Conservation (phyloP, 768 basidiomycete species). For the Boletus sensibilis region DNA sequence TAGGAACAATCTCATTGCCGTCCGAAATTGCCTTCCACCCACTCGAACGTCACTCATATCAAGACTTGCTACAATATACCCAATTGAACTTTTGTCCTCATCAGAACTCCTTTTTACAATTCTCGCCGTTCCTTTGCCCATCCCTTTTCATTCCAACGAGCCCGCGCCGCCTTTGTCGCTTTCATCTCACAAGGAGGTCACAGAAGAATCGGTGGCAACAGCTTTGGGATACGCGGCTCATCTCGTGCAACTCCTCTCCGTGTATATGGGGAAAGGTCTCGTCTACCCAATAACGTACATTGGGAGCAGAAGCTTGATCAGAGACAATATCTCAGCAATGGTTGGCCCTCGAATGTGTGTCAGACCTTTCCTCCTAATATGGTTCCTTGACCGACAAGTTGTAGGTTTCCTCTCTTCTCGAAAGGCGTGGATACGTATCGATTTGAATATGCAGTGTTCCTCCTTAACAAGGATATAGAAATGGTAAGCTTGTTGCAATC, state of each 20-base stretch:
- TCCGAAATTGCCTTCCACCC: constrained; percentile 49
- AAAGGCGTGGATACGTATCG: constrained; percentile 95
- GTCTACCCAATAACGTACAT: constrained; percentile 89
- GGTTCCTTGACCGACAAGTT: constrained; percentile 10
- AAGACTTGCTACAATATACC: constrained; percentile 74
- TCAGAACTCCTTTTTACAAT: constrained; percentile 90
- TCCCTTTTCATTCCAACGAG: constrained; percentile 69
- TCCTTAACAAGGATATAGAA: constrained; percentile 97
- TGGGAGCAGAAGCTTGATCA: constrained; percentile 87
- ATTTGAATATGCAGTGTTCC: constrained; percentile 96
- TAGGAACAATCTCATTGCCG: constrained; percentile 48
- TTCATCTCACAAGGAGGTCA: constrained; percentile 64
- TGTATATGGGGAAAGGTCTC: constrained; percentile 71
- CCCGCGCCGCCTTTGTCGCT: constrained; percentile 81
- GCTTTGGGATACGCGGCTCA: constrained; percentile 91
- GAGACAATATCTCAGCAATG: constrained; percentile 93
- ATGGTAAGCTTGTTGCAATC: constrained; percentile 48
- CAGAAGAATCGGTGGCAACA: constrained; percentile 84
- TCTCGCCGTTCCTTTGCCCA: constrained; percentile 84
- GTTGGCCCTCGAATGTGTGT: constrained; percentile 91
- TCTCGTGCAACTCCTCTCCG: constrained; percentile 76
- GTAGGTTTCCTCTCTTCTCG: constrained; percentile 92
- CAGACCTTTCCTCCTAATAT: constrained; percentile 2
- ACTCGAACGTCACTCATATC: constrained; percentile 66
- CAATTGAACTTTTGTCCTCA: constrained; percentile 82